Percentiles rank a stretch among this genome's conserved stretches.
phyloP scores from a whole-genome alignment of 164 flowering plant species.

The Magnolia sinica region DNA sequence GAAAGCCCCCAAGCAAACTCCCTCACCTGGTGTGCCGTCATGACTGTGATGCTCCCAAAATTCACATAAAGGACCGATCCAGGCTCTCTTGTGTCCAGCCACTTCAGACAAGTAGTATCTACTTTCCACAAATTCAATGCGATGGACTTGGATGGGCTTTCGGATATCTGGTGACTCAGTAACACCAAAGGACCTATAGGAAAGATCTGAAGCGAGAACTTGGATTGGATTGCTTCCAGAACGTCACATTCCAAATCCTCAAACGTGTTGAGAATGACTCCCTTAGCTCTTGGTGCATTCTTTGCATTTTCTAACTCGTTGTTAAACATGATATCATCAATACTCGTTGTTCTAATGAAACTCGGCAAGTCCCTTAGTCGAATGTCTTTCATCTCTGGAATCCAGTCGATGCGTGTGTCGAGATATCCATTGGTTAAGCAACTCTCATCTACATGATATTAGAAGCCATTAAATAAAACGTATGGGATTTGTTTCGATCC shows the following conservation, averaged over 20 bases:
- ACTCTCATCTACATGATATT: conserved; percentile 25
- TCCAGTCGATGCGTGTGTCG: conserved; percentile 35
- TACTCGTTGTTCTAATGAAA: conserved; percentile 31
- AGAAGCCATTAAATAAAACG: too few relatives aligned
- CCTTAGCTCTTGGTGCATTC: conserved; percentile 13
- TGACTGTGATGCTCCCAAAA: conserved; percentile 31
- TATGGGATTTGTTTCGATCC: too few relatives aligned
- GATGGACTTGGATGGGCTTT: neutral
- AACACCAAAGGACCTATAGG: neutral
- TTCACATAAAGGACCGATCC: conserved; percentile 33
- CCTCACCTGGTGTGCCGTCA: conserved; percentile 21
- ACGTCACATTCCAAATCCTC: conserved; percentile 34
- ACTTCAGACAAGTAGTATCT: conserved; percentile 23
- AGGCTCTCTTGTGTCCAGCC: conserved; percentile 28
- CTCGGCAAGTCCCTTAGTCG: conserved; percentile 37
- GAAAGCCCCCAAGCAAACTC: conserved; percentile 48
- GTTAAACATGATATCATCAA: conserved; percentile 24
- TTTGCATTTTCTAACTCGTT: conserved; percentile 5
- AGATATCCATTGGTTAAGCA: conserved; percentile 36
- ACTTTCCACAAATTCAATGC: conserved; percentile 5
- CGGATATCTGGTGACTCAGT: conserved; percentile 5
- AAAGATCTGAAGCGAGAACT: conserved; percentile 15
- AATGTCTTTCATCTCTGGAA: conserved; percentile 34
- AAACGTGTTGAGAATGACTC: conserved; percentile 37
- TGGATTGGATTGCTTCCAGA: conserved; percentile 24